Evolutionary conservation across 2,329 filamentous ascomycete genomes (phyloP).

Genomic region (Trichophyton simii): DNA sequence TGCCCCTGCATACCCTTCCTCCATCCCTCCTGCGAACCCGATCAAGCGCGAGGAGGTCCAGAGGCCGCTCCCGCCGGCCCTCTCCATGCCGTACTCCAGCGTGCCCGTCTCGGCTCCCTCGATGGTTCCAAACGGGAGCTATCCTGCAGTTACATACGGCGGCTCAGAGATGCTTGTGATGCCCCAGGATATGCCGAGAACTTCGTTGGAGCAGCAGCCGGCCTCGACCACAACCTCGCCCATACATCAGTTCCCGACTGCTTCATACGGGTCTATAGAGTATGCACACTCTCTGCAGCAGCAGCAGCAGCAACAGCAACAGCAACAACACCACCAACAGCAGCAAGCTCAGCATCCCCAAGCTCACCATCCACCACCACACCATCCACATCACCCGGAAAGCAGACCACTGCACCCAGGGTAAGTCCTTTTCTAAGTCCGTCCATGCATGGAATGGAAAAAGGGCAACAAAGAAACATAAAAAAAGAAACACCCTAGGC

Average conservation of each 20-base stretch:
- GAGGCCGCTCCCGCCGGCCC: constrained; percentile 38
- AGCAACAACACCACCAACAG: constrained; percentile 24
- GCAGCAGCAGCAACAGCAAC: too few relatives aligned
- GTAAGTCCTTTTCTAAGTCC: constrained; percentile 44
- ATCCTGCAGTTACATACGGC: constrained; percentile 50
- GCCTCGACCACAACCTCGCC: constrained; percentile 57
- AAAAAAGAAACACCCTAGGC: not conserved
- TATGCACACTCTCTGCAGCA: constrained; percentile 52
- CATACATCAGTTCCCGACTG: constrained; percentile 51
- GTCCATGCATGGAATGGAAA: too few relatives aligned
- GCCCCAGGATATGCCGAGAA: constrained; percentile 65
- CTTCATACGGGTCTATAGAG: constrained; percentile 64
- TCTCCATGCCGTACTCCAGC: constrained; percentile 57
- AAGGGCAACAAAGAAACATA: not conserved
- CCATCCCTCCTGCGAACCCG: constrained; percentile 46
- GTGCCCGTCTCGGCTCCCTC: constrained; percentile 62
- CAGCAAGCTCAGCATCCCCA: constrained; percentile 32
- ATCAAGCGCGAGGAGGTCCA: constrained; percentile 44
- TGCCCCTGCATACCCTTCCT: constrained; percentile 49
- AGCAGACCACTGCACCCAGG: constrained; percentile 66
- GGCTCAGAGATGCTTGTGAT: constrained; percentile 55
- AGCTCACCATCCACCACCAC: constrained; percentile 28
- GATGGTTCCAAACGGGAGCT: constrained; percentile 55
- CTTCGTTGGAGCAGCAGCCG: constrained; percentile 57
- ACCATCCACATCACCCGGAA: constrained; percentile 32